Evolutionary conservation across 208 protist genomes (phyloP), one percentile per base, ranked within the genome.

Genomic region (Wallacemonas sp.): DNA sequence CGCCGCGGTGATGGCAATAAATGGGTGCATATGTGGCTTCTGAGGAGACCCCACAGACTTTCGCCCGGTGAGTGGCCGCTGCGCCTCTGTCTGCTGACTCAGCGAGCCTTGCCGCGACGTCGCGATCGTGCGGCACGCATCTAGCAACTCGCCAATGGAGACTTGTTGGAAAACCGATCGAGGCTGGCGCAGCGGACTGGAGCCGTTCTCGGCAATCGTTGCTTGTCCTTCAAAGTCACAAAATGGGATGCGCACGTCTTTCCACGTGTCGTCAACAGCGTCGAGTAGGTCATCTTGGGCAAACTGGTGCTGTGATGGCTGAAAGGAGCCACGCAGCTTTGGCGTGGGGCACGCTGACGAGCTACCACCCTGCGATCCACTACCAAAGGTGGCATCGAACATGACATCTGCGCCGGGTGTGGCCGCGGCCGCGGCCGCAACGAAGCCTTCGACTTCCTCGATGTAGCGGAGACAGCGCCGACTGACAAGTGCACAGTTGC

Each of bases 401-500:
- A 8, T 58, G 17, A 19, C 14, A 16, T 58, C 52, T 3, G 6
- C 29, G 19, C 52, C 52, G 8, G 30, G 30, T 58, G 52, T 33
- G 32, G 9, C 23, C n/a, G 52, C 52, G 0, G 52, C 52, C n/a
- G 52, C 52, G n/a, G n/a, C 23, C 12, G 29, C 52, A 2, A 73
- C 48, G 12, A 29, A 48, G 26, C 72, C 63, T 71, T 76, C 73
- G n/a, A 68, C 11, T 21, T 65, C 56, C 19, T 74, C 43, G 52
- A 83, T 41, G 30, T 54, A 29, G 2, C 72, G 62, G 16, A 61
- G 72, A 46, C 78, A 88, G 39, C 62, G 68, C 0, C 27, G 49
- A 70, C 87, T 93, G 19, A 88, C 73, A 5, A 78, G 68, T 0
- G 81, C 83, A 46, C 83, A 90, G 73, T 93, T 93, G 38, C 85